These are phyloP conservation scores for Tagetes erecta DNA, from an alignment of 129 eudicot species.

Conservation along the genomic window DNA sequence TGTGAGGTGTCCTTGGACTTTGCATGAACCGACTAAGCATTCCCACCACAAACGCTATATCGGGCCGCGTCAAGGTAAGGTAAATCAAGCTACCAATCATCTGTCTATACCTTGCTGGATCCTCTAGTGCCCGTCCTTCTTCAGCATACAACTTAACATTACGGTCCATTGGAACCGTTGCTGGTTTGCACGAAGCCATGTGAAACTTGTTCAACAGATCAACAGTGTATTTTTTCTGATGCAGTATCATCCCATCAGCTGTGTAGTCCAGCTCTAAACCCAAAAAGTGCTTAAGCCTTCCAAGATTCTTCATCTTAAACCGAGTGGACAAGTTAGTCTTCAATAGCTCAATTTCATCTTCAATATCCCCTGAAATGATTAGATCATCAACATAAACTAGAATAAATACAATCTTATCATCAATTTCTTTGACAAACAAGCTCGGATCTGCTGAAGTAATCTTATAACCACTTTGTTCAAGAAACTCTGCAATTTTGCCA, in stretches of 20 bases:
- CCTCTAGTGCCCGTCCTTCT: neutral
- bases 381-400: neutral
- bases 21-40: too few relatives aligned
- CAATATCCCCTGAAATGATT: too few relatives aligned
- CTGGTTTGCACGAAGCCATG: neutral
- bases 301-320: too few relatives aligned
- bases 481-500: neutral
- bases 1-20: neutral
- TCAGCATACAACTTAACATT: neutral
- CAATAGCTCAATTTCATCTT: too few relatives aligned
- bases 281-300: neutral
- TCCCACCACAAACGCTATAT: neutral
- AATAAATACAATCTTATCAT: neutral
- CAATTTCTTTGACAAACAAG: neutral
- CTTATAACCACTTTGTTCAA: neutral
- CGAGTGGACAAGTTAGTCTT: too few relatives aligned
- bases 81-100: neutral
- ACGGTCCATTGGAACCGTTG: neutral
- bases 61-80: neutral
- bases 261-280: neutral
- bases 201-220: neutral
- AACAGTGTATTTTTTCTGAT: neutral
- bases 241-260: neutral
- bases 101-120: neutral
- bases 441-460: neutral